A percentile compares a stretch with the other conserved stretches of the same genome.
These are phyloP conservation scores for Citrullus mucosospermus DNA, from an alignment of 306 rosid species.

Conservation along the genomic window DNA sequence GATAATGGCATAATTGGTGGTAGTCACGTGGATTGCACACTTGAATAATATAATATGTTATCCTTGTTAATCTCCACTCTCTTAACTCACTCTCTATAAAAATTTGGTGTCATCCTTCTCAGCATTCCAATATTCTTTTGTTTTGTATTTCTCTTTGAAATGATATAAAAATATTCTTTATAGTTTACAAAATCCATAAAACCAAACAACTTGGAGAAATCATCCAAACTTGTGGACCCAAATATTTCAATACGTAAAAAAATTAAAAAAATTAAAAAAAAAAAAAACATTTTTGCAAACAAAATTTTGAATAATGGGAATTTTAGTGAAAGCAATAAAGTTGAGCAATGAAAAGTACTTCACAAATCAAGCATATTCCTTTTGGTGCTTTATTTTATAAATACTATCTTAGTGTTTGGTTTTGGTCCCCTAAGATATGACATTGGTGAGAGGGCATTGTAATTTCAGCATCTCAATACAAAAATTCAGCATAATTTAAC, in stretches of 20 bases:
- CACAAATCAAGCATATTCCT: background rate
- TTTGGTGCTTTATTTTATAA: background rate
- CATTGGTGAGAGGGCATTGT: background rate
- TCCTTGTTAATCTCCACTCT: slow-evolving; percentile 24
- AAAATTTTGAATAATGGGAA: background rate
- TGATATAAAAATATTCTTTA: background rate
- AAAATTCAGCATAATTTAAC: no score
- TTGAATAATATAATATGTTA: slow-evolving; percentile 32
- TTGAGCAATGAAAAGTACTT: slow-evolving; percentile 1
- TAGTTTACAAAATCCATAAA: background rate
- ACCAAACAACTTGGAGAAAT: slow-evolving; percentile 6
- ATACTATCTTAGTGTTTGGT: background rate
- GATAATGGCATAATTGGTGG: slow-evolving; percentile 39
- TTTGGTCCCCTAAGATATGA: background rate
- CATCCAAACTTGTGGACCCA: background rate
- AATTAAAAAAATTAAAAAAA: background rate
- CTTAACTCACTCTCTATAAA: background rate
- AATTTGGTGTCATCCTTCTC: slow-evolving; percentile 55
- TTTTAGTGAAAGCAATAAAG: background rate
- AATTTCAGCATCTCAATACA: background rate
- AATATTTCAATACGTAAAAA: background rate
- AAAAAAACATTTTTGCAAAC: background rate
- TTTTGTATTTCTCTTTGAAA: background rate
- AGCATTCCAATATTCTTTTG: slow-evolving; percentile 35
- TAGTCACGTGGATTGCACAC: slow-evolving; percentile 61